A percentile compares a stretch with the other conserved stretches of the same genome.
Evolutionary conservation across 2,329 filamentous ascomycete genomes (phyloP).

Genomic region (Sporothrix curviconia): DNA sequence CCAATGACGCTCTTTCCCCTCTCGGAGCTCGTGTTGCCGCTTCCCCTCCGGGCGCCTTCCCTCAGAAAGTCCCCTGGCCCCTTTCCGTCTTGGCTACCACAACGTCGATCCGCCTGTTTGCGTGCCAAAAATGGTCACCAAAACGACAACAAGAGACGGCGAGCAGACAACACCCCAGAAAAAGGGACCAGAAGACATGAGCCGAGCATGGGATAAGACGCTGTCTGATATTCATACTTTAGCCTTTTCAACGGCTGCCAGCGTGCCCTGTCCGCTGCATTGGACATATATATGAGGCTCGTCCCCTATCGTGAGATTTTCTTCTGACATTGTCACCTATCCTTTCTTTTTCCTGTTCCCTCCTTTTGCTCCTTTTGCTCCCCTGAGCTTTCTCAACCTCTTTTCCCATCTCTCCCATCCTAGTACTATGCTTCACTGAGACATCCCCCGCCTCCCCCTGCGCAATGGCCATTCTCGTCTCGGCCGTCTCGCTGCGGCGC

Average conservation of each 20-base stretch:
- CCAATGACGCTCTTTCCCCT: not conserved
- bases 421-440: not conserved
- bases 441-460: not conserved
- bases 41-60: not conserved
- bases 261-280: not conserved
- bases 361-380: too few relatives aligned
- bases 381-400: not conserved
- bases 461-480: conserved; percentile 7
- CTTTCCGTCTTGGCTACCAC: not conserved
- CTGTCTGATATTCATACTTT: conserved; percentile 9
- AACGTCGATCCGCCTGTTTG: not conserved
- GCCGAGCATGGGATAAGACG: not conserved
- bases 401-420: not conserved
- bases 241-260: not conserved
- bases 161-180: not conserved
- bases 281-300: conserved; percentile 3
- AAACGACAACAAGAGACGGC: not conserved
- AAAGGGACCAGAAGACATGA: not conserved
- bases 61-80: not conserved
- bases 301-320: not conserved
- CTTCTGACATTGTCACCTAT: not conserved
- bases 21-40: conserved; percentile 10
- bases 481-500: conserved; percentile 8
- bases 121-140: not conserved
- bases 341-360: not conserved